phyloP scores from a whole-genome alignment of 179 eudicot species.

The Corrigiola litoralis region DNA sequence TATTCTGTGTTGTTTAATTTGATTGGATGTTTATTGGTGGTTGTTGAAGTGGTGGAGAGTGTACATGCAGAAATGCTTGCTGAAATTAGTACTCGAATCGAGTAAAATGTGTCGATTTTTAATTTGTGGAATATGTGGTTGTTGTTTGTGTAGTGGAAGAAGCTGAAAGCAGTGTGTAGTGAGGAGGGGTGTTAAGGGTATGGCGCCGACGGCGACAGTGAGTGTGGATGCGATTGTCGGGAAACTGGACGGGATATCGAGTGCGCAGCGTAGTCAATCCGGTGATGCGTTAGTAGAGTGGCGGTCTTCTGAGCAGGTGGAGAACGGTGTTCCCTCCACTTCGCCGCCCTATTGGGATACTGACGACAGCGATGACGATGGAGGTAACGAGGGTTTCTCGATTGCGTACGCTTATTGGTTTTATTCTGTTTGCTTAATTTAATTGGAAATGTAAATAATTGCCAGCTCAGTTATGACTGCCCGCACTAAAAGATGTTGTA shows the following conservation, averaged over 20 bases:
- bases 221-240: constrained; percentile 58
- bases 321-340: constrained; percentile 75
- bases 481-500: background rate
- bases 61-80: constrained; percentile 3
- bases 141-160: constrained; percentile 29
- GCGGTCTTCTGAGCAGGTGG: constrained; percentile 81
- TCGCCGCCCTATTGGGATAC: constrained; percentile 90
- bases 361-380: constrained; percentile 67
- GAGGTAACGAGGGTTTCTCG: constrained; percentile 41
- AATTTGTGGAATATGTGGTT: background rate
- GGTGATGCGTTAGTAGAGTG: constrained; percentile 72
- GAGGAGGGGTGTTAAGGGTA: constrained; percentile 27
- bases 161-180: constrained; percentile 32
- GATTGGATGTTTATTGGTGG: background rate
- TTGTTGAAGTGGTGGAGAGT: constrained; percentile 1
- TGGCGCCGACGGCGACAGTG: constrained; percentile 61
- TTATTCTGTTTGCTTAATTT: background rate
- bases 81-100: too few relatives aligned
- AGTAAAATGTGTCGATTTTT: background rate
- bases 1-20: background rate
- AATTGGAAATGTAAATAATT: background rate
- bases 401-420: background rate
- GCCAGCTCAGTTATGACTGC: background rate
- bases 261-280: constrained; percentile 46
- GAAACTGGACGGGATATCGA: constrained; percentile 50